These are phyloP conservation scores for Penicillium corylophilum DNA, from an alignment of 2,329 filamentous ascomycete species.

Conservation along the genomic window DNA sequence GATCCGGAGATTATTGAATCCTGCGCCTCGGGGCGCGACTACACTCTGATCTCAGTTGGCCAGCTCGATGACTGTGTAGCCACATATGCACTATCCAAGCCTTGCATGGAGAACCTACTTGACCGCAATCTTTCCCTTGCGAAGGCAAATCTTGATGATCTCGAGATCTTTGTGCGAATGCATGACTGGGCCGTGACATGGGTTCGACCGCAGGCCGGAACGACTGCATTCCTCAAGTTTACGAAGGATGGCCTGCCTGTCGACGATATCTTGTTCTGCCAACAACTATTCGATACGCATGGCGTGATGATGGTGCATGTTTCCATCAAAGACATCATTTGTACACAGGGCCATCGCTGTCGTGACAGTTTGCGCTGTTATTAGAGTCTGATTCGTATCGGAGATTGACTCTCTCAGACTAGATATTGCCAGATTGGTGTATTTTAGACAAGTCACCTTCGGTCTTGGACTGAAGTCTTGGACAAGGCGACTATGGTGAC, in stretches of 20 bases:
- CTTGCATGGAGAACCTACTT: constrained; percentile 59
- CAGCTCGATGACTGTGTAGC: constrained; percentile 73
- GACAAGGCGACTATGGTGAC: constrained; percentile 29
- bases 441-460: constrained; percentile 22
- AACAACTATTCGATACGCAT: constrained; percentile 62
- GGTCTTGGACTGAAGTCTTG: constrained; percentile 13
- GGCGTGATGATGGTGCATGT: constrained; percentile 62
- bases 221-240: constrained; percentile 73
- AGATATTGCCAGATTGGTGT: constrained; percentile 29
- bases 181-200: constrained; percentile 61
- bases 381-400: constrained; percentile 11
- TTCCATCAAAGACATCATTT: constrained; percentile 36
- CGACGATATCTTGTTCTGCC: constrained; percentile 68
- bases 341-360: constrained; percentile 34
- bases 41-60: constrained; percentile 76
- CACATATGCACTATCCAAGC: constrained; percentile 63
- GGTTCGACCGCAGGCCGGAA: constrained; percentile 71
- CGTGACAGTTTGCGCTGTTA: constrained; percentile 24
- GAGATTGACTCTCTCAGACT: constrained; percentile 21
- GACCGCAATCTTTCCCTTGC: constrained; percentile 62
- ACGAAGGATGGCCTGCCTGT: constrained; percentile 58
- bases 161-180: constrained; percentile 62
- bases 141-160: constrained; percentile 60
- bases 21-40: constrained; percentile 65
- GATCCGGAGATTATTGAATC: constrained; percentile 59